Evolutionary conservation across 1,139 yeast species (phyloP).

Genomic region (Sugiyamaella paludigena): DNA sequence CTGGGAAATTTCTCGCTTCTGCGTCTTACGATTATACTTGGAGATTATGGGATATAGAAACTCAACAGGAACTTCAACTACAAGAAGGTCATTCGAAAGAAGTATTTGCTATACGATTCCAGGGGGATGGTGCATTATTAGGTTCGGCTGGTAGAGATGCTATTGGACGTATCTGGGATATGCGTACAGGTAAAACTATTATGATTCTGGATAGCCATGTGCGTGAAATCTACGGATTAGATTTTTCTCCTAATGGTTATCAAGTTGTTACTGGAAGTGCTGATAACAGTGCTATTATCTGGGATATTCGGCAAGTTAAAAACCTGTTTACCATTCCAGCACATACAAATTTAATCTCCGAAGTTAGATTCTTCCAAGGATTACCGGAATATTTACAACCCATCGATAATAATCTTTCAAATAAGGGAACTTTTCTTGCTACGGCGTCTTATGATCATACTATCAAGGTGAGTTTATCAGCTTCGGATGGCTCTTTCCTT

Average conservation of each 20-base stretch:
- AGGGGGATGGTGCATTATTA: conserved; percentile 73
- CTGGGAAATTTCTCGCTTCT: conserved; percentile 53
- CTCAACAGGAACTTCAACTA: conserved; percentile 45
- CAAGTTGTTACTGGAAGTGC: conserved; percentile 82
- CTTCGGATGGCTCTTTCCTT: neutral
- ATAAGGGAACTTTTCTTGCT: conserved; percentile 50
- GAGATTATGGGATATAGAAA: conserved; percentile 77
- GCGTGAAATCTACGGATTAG: conserved; percentile 66
- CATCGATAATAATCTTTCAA: conserved; percentile 19
- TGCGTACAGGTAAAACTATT: conserved; percentile 71
- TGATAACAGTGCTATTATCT: conserved; percentile 73
- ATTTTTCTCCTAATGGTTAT: conserved; percentile 75
- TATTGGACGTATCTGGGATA: conserved; percentile 76
- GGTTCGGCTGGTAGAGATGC: conserved; percentile 83
- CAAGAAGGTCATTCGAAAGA: conserved; percentile 91
- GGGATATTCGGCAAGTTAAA: conserved; percentile 70
- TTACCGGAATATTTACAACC: conserved; percentile 20
- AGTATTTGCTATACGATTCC: conserved; percentile 61
- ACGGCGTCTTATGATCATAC: conserved; percentile 71
- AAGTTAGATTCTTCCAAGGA: conserved; percentile 52
- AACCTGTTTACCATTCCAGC: conserved; percentile 63
- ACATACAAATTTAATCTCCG: conserved; percentile 72
- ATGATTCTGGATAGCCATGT: conserved; percentile 64
- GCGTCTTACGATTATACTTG: conserved; percentile 88
- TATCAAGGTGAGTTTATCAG: conserved; percentile 38